Conservation (phyloP, 148 eudicot genomes). For the Rhododendron williamsianum region DNA sequence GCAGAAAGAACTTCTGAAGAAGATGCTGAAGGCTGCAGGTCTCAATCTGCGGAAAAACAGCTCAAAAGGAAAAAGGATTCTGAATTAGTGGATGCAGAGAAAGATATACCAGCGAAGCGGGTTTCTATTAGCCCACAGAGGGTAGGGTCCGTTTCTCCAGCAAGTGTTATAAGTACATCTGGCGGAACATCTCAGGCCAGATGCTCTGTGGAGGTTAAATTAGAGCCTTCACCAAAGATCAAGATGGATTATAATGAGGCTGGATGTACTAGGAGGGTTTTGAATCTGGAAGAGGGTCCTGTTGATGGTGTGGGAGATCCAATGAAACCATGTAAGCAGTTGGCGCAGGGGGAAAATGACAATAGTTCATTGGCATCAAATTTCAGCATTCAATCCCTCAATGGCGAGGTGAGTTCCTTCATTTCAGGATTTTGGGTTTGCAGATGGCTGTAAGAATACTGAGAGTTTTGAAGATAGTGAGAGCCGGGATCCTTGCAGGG, state of each 20-base stretch:
- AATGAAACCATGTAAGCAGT: constrained; percentile 20
- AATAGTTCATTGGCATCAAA: constrained; percentile 17
- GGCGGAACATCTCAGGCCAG: constrained; percentile 20
- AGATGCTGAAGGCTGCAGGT: constrained; percentile 33
- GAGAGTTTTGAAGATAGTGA: constrained; percentile 41
- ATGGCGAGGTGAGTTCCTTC: constrained; percentile 53
- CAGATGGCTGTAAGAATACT: constrained; percentile 30
- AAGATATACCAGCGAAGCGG: constrained; percentile 36
- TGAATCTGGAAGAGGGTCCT: constrained; percentile 25
- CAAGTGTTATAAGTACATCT: constrained; percentile 29
- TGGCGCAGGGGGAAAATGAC: constrained; percentile 15
- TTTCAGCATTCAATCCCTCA: constrained; percentile 26
- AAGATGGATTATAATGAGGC: constrained; percentile 21
- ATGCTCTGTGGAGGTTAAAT: constrained; percentile 24
- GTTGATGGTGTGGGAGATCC: constrained; percentile 26
- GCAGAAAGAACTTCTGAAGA: constrained; percentile 30
- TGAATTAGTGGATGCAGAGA: constrained; percentile 28
- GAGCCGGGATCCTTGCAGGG: constrained; percentile 51
- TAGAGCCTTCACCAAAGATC: constrained; percentile 9
- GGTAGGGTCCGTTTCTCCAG: constrained; percentile 40
- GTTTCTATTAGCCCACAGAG: constrained; percentile 55
- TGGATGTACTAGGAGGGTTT: constrained; percentile 22
- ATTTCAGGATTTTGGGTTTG: constrained; percentile 41
- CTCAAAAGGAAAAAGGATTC: constrained; percentile 45
- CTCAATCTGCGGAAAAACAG: constrained; percentile 33